Percentiles rank a stretch among this genome's conserved stretches.
phyloP scores from a whole-genome alignment of 805 yeast genomes.

The Saccharomycopsis fermentans region DNA sequence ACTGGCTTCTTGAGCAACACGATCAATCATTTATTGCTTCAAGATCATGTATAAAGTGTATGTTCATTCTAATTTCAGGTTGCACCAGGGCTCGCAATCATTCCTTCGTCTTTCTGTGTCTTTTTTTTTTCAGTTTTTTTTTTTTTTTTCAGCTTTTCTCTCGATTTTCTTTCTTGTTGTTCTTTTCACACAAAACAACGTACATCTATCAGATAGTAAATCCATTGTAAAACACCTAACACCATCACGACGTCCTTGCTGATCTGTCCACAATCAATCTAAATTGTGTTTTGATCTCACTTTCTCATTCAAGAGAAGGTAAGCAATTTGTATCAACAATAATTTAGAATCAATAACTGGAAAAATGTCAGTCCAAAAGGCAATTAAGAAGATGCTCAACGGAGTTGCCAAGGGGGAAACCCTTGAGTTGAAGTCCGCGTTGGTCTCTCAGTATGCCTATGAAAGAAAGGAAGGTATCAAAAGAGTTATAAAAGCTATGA shows the following conservation, averaged over 20 bases:
- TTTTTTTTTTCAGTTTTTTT: neutral
- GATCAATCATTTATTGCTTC: too few relatives aligned
- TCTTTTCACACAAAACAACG: neutral
- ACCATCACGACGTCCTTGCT: too few relatives aligned
- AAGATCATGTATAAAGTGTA: too few relatives aligned
- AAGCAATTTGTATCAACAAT: neutral
- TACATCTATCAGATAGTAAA: neutral
- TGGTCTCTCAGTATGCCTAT: slow-evolving; percentile 88
- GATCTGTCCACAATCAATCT: neutral
- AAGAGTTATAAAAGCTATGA: slow-evolving; percentile 96
- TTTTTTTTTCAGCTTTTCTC: neutral
- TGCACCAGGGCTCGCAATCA: too few relatives aligned
- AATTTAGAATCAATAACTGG: neutral
- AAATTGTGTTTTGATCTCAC: neutral
- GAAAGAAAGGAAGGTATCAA: slow-evolving; percentile 96
- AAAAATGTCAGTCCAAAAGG: slow-evolving; percentile 35
- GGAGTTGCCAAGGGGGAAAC: slow-evolving; percentile 62
- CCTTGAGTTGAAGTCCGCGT: slow-evolving; percentile 80
- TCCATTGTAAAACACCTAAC: neutral
- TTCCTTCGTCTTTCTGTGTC: too few relatives aligned
- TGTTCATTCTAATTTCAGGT: too few relatives aligned
- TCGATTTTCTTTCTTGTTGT: neutral
- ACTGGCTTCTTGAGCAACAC: too few relatives aligned
- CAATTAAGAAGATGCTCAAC: slow-evolving; percentile 46
- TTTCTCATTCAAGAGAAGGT: too few relatives aligned